phyloP scores from a whole-genome alignment of 306 rosid species.

The Lathyrus sativus region DNA sequence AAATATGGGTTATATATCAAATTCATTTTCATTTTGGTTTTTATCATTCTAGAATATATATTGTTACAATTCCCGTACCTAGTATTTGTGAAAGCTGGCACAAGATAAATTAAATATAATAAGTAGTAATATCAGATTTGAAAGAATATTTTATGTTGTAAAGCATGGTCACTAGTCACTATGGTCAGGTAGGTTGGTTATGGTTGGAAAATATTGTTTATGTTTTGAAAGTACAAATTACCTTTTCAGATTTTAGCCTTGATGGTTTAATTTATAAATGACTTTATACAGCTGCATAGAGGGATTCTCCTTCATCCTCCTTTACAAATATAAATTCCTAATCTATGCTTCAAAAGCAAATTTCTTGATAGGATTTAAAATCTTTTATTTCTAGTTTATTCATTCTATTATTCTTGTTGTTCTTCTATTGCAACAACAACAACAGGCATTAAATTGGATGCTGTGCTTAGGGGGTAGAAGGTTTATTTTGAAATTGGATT shows the following conservation, averaged over 20 bases:
- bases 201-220: conserved; percentile 56
- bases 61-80: conserved; percentile 24
- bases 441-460: conserved; percentile 40
- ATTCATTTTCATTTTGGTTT: conserved; percentile 7
- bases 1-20: neutral
- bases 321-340: conserved; percentile 36
- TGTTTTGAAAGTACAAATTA: conserved; percentile 58
- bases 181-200: conserved; percentile 33
- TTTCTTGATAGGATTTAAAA: conserved; percentile 13
- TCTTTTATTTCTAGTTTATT: conserved; percentile 28
- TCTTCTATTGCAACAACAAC: conserved; percentile 29
- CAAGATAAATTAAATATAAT: conserved; percentile 16
- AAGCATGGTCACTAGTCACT: conserved; percentile 36
- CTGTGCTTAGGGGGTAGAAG: no score
- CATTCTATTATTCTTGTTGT: conserved; percentile 12
- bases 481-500: no score
- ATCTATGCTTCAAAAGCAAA: conserved; percentile 30
- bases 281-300: conserved; percentile 28
- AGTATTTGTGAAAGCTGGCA: conserved; percentile 12
- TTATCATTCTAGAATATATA: conserved; percentile 22
- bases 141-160: conserved; percentile 30
- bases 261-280: conserved; percentile 37
- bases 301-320: conserved; percentile 38
- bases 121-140: neutral
- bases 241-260: conserved; percentile 66